phyloP scores from a whole-genome alignment of 768 basidiomycete species.

The Psilocybe cyanescens region DNA sequence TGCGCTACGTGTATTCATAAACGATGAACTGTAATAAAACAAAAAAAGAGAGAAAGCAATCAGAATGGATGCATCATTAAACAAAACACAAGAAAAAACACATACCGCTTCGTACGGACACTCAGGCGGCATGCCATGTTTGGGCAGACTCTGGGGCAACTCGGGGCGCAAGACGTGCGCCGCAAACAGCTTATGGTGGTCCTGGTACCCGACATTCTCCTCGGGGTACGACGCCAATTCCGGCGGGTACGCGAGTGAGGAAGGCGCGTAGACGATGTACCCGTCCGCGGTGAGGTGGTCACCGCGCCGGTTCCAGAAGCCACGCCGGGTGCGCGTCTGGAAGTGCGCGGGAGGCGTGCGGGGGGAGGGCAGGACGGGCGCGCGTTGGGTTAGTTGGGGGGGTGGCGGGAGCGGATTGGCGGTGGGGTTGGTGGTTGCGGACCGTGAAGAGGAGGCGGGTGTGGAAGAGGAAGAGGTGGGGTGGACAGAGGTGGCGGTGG shows the following conservation, averaged over 20 bases:
- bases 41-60: background rate
- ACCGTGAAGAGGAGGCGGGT: background rate
- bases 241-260: conserved; percentile 52
- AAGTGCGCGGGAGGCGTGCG: conserved; percentile 12
- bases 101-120: conserved; percentile 54
- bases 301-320: conserved; percentile 78
- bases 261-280: conserved; percentile 71
- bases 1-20: conserved; percentile 6
- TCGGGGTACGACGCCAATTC: conserved; percentile 66
- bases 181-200: conserved; percentile 51
- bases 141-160: conserved; percentile 64
- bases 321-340: conserved; percentile 41
- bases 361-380: conserved; percentile 14
- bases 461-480: conserved; percentile 13
- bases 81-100: background rate
- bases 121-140: conserved; percentile 52
- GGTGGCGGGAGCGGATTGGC: conserved; percentile 18
- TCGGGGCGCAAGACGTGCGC: conserved; percentile 51
- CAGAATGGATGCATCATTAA: too few relatives aligned
- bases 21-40: conserved; percentile 7
- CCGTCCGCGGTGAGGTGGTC: conserved; percentile 63
- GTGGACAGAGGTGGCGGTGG: conserved; percentile 9
- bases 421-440: conserved; percentile 1
- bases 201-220: conserved; percentile 55
- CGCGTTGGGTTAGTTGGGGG: conserved; percentile 21